A percentile compares a stretch with the other conserved stretches of the same genome.
Conservation (phyloP, 1,284 basidiomycete genomes). For the Ceratobasidium theobromae region DNA sequence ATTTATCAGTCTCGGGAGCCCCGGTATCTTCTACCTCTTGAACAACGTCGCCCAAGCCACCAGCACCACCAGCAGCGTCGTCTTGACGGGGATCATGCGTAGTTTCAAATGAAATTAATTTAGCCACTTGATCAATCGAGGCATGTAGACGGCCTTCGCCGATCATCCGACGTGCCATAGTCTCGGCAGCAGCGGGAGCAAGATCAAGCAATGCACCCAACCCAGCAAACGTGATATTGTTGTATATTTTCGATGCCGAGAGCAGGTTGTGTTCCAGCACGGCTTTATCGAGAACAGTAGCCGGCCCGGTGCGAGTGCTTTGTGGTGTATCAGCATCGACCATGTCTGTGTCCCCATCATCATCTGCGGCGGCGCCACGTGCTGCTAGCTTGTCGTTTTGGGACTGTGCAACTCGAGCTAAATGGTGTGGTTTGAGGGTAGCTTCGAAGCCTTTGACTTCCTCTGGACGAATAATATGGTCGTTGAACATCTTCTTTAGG, state of each 20-base stretch:
- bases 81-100: conserved; percentile 51
- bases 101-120: conserved; percentile 87
- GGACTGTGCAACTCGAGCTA: conserved; percentile 83
- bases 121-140: conserved; percentile 92
- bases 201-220: conserved; percentile 83
- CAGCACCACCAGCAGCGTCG: conserved; percentile 88
- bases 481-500: conserved; percentile 95
- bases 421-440: conserved; percentile 87
- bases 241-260: conserved; percentile 92
- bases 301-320: conserved; percentile 80
- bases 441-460: conserved; percentile 90
- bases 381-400: conserved; percentile 75
- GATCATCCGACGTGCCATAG: conserved; percentile 94
- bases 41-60: conserved; percentile 85
- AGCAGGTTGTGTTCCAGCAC: conserved; percentile 98
- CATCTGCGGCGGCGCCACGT: conserved; percentile 56
- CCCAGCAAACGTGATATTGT: conserved; percentile 90
- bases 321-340: conserved; percentile 50
- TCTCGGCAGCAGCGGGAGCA: conserved; percentile 85
- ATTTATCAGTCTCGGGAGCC: conserved; percentile 83
- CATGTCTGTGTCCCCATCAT: conserved; percentile 44
- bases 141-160: conserved; percentile 90
- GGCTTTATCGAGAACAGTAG: conserved; percentile 94
- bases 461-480: conserved; percentile 86
- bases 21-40: conserved; percentile 82